Percentiles rank a stretch among this genome's conserved stretches.
Conservation (phyloP, 441 rosid genomes). For the Erodium texanum region DNA sequence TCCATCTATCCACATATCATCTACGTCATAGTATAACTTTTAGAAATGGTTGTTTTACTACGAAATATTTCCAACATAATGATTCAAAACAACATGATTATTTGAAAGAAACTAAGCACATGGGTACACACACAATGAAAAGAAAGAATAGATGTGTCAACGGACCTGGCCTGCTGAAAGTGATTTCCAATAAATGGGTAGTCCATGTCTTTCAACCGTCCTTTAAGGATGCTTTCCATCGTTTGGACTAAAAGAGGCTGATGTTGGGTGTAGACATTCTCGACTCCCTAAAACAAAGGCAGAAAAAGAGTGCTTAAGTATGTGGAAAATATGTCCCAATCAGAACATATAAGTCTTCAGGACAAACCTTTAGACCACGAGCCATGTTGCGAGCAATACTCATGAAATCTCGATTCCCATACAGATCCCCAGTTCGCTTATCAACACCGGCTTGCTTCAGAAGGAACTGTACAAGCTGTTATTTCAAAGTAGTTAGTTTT, state of each 20-base stretch:
- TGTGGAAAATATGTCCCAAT: slow-evolving; percentile 1
- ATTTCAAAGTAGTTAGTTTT: slow-evolving; percentile 20
- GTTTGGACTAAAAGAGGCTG: slow-evolving; percentile 90
- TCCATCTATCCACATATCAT: neutral
- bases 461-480: slow-evolving; percentile 89
- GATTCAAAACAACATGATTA: neutral
- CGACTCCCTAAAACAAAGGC: slow-evolving; percentile 55
- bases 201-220: slow-evolving; percentile 82
- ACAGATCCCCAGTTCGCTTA: slow-evolving; percentile 87
- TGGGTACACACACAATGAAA: neutral
- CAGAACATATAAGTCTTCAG: slow-evolving; percentile 12
- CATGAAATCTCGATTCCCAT: slow-evolving; percentile 80
- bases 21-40: neutral
- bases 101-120: slow-evolving; percentile 5
- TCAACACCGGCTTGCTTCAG: slow-evolving; percentile 93
- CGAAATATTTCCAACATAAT: neutral
- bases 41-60: neutral
- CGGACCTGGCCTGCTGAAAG: slow-evolving; percentile 66
- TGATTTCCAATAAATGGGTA: slow-evolving; percentile 91
- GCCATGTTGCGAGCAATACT: slow-evolving; percentile 99
- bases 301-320: slow-evolving; percentile 13
- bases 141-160: slow-evolving; percentile 9
- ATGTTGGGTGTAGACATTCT: slow-evolving; percentile 96
- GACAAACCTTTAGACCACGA: slow-evolving; percentile 85
- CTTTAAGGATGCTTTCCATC: slow-evolving; percentile 87